Base-by-base conservation (phyloP, 345 rosid species). In the Arabidopsis arenosa region DNA sequence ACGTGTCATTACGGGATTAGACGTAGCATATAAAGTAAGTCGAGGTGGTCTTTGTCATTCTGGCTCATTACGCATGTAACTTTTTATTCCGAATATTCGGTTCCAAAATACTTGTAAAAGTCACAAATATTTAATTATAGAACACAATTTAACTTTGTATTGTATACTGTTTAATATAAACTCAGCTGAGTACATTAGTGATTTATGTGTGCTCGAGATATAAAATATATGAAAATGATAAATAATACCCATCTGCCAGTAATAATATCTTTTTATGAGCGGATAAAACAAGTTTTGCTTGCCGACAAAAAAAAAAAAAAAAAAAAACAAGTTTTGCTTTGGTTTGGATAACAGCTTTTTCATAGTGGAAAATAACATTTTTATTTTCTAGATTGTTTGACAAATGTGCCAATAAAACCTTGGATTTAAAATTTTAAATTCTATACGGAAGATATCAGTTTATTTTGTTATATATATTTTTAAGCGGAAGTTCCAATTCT, bases 21-120 rank as follows among this genome's bases (percentile, higher is more conserved):
- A 55, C 14, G 49, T 21, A 74, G 35, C 61, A 18, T 18, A 18
- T 23, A 23, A 23, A 23, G 2, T 23, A 23, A 23, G 2, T 23
- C 14, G 47, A 67, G 47, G 49, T 5, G 18, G 61, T 67, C 72
- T 14, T 51, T 35, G 13, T 58, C 28, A 15, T 35, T 23, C 1
- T 48, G 17, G 63, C 28, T 53, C 28, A 13, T 62, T 14, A 45
- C 48, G 57, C 48, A 45, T 45, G n/a, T 8, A 65, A 55, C 28
- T 2, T 23, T 62, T 72, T 28, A 52, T 30, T 17, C 76, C 54
- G 70, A 63, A 73, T 73, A 62, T 47, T 73, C 69, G 69, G 15
- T 40, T 52, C 15, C 36, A 40, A 40, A 15, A 52, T 51, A 62
- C 43, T 51, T 61, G 51, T 23, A 26, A 15, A 21, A 48, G 59